phyloP scores from a whole-genome alignment of 495 filamentous ascomycete species.

The Thozetella sp. region DNA sequence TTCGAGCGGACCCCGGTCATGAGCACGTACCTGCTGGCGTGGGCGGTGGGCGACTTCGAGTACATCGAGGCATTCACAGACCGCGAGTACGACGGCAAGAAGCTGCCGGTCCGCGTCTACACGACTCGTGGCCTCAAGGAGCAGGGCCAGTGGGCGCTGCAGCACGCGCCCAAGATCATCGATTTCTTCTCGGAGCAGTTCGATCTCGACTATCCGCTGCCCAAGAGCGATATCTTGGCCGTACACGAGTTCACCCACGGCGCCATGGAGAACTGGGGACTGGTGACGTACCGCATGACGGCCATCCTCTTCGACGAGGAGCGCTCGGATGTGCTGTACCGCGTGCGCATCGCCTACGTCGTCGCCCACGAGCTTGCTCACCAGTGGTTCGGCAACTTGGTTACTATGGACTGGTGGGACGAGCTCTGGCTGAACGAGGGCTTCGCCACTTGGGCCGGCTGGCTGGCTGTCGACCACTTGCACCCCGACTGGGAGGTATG shows the following conservation, averaged over 20 bases:
- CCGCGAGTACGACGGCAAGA: constrained; percentile 85
- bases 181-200: constrained; percentile 97
- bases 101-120: constrained; percentile 91
- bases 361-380: constrained; percentile 95
- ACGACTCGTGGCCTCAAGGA: constrained; percentile 89
- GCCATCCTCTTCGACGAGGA: constrained; percentile 92
- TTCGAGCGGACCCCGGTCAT: constrained; percentile 90
- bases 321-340: constrained; percentile 83
- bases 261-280: constrained; percentile 85
- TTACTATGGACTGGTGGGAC: constrained; percentile 90
- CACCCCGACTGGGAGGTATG: constrained; percentile 95
- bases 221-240: constrained; percentile 92
- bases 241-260: constrained; percentile 85
- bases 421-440: constrained; percentile 97
- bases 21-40: constrained; percentile 97
- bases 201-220: constrained; percentile 91
- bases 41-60: constrained; percentile 96
- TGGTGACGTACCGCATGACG: constrained; percentile 94
- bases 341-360: constrained; percentile 91
- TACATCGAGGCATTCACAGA: constrained; percentile 89
- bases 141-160: constrained; percentile 82
- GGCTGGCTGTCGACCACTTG: constrained; percentile 88
- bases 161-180: constrained; percentile 84
- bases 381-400: constrained; percentile 98
- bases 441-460: constrained; percentile 98